These are phyloP conservation scores for Luffa aegyptiaca DNA, from an alignment of 306 rosid species.

Conservation along the genomic window DNA sequence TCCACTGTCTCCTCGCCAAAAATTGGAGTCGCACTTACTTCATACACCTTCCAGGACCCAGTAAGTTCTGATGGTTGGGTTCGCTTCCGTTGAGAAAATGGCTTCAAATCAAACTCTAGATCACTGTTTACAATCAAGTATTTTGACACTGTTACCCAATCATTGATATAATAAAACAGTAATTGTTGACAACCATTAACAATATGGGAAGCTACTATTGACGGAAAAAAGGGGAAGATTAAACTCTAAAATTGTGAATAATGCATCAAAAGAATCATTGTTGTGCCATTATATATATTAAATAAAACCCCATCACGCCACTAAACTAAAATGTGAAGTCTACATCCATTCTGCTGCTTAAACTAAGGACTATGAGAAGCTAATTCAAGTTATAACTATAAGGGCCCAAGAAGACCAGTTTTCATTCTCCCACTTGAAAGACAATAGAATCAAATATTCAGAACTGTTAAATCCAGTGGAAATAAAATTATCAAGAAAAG, in stretches of 20 bases:
- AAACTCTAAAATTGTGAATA: background rate
- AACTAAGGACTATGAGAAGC: background rate
- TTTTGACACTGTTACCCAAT: background rate
- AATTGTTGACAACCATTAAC: background rate
- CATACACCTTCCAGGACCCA: slow-evolving; percentile 92
- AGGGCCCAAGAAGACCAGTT: background rate
- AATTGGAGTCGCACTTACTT: slow-evolving; percentile 72
- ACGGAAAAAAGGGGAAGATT: background rate
- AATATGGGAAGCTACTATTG: background rate
- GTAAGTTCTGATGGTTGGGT: slow-evolving; percentile 52
- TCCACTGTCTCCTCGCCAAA: slow-evolving; percentile 37
- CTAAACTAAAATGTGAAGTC: background rate
- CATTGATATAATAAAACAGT: background rate
- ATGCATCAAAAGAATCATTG: background rate
- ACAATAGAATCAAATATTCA: background rate
- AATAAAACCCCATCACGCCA: background rate
- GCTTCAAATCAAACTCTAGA: slow-evolving; percentile 42
- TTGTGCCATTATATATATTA: background rate
- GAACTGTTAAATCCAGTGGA: background rate
- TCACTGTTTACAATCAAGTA: slow-evolving; percentile 28
- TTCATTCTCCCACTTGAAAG: background rate
- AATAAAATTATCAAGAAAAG: background rate
- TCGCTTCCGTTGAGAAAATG: slow-evolving; percentile 69
- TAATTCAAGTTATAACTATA: background rate
- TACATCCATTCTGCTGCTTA: background rate